Evolutionary conservation across 768 basidiomycete species (phyloP), one percentile per base, ranked within the genome.

Genomic region (Lactifluus piperatus): DNA sequence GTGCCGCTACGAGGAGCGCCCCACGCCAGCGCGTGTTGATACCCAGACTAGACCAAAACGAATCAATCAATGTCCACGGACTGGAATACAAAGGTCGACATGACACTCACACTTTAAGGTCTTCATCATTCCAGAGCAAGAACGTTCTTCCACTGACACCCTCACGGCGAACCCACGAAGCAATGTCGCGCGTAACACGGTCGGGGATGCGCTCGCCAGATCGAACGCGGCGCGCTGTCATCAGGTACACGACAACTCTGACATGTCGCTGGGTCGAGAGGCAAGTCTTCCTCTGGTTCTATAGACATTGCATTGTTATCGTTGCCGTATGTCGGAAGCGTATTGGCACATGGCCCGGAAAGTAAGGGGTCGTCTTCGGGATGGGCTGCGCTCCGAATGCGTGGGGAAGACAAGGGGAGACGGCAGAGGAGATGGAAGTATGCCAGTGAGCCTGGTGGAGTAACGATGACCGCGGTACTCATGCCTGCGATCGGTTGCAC

Each of bases 261-360:
- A 70, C 88, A 90, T 16, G 70, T 62, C 67, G 84, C 86, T 6
- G 87, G 86, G 58, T 86, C 83, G 4, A 70, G 68, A 20, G 83
- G 79, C 16, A 83, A 66, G 0, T 74, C 69, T 11, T 72, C 68
- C 20, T 62, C 62, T 22, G 67, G 55, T 52, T 58, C 60, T 48
- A 60, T 45, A 56, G 58, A 27, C 53, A 41, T n/a, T 11, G 48
- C 39, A 55, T 47, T 24, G 22, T 53, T 27, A 53, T 60, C 46
- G 54, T 55, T 36, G 63, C 47, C 59, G 62, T 56, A 13, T 52
- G 71, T 65, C 2, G 75, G 74, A 6, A 77, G 68, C 1, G 77
- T 76, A 14, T 79, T 77, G 1, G 78, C 73, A 48, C 75, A 74
- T 51, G 54, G 70, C n/a, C 55, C 65, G 54, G 70, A 69, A 56